Percentiles rank a stretch among this genome's conserved stretches.
These are phyloP conservation scores for Retiboletus fuscus DNA, from an alignment of 1,284 basidiomycete species.

Conservation along the genomic window DNA sequence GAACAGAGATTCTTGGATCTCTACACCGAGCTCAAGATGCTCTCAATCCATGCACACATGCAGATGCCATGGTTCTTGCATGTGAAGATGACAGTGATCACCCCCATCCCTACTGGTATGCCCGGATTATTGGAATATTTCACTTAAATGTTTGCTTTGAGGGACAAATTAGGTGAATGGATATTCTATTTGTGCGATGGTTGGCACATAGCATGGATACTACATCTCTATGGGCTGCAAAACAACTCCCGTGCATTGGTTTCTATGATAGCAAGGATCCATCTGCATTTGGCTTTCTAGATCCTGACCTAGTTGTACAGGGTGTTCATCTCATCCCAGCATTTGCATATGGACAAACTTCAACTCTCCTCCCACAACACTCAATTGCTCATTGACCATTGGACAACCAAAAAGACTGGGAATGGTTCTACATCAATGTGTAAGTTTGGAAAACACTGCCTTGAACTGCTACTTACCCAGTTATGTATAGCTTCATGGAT, in stretches of 20 bases:
- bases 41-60: conserved; percentile 8
- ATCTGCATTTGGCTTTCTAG: conserved; percentile 48
- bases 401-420: conserved; percentile 48
- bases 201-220: conserved; percentile 21
- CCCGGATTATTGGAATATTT: conserved; percentile 36
- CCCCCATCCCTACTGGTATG: conserved; percentile 53
- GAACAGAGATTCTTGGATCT: too few relatives aligned
- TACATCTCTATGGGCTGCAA: conserved; percentile 22
- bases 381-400: conserved; percentile 38
- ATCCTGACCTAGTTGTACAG: conserved; percentile 44
- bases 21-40: conserved; percentile 7
- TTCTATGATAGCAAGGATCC: conserved; percentile 36
- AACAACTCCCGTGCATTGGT: conserved; percentile 32
- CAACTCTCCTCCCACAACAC: conserved; percentile 30
- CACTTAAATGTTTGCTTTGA: conserved; percentile 10
- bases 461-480: neutral
- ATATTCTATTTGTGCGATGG: conserved; percentile 39
- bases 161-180: neutral
- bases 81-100: conserved; percentile 28
- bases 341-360: conserved; percentile 43
- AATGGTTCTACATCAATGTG: conserved; percentile 51
- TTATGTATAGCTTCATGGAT: conserved; percentile 49
- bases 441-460: conserved; percentile 31
- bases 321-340: conserved; percentile 28
- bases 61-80: conserved; percentile 32